A percentile compares a stretch with the other conserved stretches of the same genome.
These are phyloP conservation scores for Wallemia ichthyophaga DNA, from an alignment of 1,284 basidiomycete genomes.

Conservation along the genomic window DNA sequence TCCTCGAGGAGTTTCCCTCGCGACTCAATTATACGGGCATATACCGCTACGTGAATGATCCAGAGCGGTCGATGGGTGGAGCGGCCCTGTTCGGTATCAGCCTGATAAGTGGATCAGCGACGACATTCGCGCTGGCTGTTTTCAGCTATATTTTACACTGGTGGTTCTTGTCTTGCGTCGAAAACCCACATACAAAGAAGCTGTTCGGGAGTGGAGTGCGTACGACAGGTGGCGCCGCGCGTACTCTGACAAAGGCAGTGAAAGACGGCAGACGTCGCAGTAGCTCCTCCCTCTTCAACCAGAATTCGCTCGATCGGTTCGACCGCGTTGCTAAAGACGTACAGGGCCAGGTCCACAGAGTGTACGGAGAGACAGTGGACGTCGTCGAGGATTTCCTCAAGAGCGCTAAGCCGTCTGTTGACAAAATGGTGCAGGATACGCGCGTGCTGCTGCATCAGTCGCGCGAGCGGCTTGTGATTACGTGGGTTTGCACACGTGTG, in stretches of 20 bases:
- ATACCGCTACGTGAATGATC: conserved; percentile 56
- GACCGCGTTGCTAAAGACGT: conserved; percentile 52
- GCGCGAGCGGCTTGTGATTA: conserved; percentile 58
- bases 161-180: conserved; percentile 70
- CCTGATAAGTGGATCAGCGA: conserved; percentile 61
- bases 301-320: conserved; percentile 28
- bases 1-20: conserved; percentile 60
- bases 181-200: conserved; percentile 86
- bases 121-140: conserved; percentile 56
- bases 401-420: conserved; percentile 27
- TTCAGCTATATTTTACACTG: conserved; percentile 54
- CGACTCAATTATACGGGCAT: conserved; percentile 68
- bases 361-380: conserved; percentile 66
- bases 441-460: conserved; percentile 72
- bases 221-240: conserved; percentile 82
- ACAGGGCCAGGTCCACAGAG: conserved; percentile 73
- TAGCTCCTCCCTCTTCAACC: conserved; percentile 6
- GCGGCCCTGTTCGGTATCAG: conserved; percentile 82
- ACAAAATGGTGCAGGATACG: conserved; percentile 62
- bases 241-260: conserved; percentile 76
- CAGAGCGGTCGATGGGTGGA: conserved; percentile 68
- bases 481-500: conserved; percentile 22
- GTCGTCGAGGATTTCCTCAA: conserved; percentile 74
- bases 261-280: conserved; percentile 5
- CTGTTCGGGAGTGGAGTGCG: conserved; percentile 74